A percentile compares a stretch with the other conserved stretches of the same genome.
phyloP scores from a whole-genome alignment of 1,284 basidiomycete genomes.

The Irpex rosettiformis region DNA sequence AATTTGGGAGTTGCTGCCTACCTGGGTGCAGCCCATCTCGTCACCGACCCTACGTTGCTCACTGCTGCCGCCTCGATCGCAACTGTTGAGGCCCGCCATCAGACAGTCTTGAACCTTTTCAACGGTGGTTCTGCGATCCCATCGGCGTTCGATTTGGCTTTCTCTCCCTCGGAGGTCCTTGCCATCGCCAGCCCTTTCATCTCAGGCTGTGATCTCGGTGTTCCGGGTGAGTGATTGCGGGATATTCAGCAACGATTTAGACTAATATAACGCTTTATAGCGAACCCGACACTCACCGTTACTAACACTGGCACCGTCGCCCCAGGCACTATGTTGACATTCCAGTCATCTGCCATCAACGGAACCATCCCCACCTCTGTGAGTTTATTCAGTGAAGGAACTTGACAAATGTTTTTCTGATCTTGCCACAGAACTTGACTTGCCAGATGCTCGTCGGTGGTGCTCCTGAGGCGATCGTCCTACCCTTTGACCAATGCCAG shows the following conservation, averaged over 20 bases:
- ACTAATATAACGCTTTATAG: conserved; percentile 28
- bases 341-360: conserved; percentile 56
- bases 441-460: conserved; percentile 80
- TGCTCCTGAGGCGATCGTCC: conserved; percentile 47
- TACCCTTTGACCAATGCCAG: conserved; percentile 57
- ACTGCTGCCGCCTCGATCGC: conserved; percentile 74
- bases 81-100: conserved; percentile 81
- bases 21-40: conserved; percentile 68
- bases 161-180: conserved; percentile 68
- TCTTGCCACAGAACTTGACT: conserved; percentile 44
- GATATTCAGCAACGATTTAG: not conserved
- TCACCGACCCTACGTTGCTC: conserved; percentile 62
- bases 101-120: conserved; percentile 72
- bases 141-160: conserved; percentile 66
- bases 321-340: conserved; percentile 58
- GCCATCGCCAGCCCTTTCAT: conserved; percentile 74
- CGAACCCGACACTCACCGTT: conserved; percentile 58
- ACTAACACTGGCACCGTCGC: conserved; percentile 57
- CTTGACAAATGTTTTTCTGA: not conserved
- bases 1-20: conserved; percentile 78
- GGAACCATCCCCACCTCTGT: conserved; percentile 42
- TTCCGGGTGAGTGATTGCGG: conserved; percentile 43
- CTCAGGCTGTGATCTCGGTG: conserved; percentile 63
- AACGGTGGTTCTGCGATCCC: conserved; percentile 60
- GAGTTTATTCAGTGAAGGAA: conserved; percentile 20